Conservation (phyloP, 139 green algal genomes). For the Chlorella sp. region DNA sequence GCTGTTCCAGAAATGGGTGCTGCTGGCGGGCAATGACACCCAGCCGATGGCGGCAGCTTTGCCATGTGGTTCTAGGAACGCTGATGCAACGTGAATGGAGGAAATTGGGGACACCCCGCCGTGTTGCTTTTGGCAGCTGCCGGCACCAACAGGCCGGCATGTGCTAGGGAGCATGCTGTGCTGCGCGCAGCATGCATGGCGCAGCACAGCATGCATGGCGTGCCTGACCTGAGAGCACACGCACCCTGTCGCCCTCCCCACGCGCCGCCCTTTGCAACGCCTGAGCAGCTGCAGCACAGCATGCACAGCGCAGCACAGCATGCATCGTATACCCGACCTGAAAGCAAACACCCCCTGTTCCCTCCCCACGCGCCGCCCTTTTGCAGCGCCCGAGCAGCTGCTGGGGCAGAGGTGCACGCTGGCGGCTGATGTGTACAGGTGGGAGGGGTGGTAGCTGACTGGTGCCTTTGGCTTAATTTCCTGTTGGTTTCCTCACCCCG, state of each 20-base stretch:
- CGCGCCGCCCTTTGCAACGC: neutral
- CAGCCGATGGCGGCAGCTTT: neutral
- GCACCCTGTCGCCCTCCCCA: too few relatives aligned
- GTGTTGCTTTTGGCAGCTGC: neutral
- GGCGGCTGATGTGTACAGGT: neutral
- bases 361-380: too few relatives aligned
- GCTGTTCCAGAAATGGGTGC: too few relatives aligned
- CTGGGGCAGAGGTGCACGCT: neutral
- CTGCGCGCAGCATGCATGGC: neutral
- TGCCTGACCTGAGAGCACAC: too few relatives aligned
- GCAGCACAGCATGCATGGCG: too few relatives aligned
- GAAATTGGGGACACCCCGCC: neutral
- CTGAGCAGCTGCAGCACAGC: neutral
- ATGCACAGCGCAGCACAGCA: too few relatives aligned
- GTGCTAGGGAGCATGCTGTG: neutral
- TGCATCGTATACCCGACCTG: too few relatives aligned
- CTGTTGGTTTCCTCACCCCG: too few relatives aligned
- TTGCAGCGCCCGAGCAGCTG: neutral
- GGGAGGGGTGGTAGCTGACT: neutral
- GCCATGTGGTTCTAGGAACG: too few relatives aligned
- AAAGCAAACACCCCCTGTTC: too few relatives aligned
- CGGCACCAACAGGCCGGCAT: neutral
- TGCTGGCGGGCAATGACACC: too few relatives aligned
- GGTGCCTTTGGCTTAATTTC: too few relatives aligned
- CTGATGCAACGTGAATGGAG: neutral